Evolutionary conservation across 768 basidiomycete genomes (phyloP).

Genomic region (Antrodiella citrinella): DNA sequence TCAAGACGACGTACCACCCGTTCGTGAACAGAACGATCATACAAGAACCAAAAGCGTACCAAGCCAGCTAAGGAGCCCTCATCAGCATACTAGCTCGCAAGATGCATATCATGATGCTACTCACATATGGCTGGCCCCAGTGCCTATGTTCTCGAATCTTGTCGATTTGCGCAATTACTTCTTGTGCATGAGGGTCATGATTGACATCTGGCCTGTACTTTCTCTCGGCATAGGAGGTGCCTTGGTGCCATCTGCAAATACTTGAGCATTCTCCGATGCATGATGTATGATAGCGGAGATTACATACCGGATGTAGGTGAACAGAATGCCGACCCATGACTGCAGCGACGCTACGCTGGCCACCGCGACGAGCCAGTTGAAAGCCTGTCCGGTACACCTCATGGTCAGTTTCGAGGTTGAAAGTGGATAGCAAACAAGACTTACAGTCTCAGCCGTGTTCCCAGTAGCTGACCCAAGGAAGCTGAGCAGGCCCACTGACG

Average conservation of each 20-base stretch:
- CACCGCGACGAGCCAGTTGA: conserved; percentile 14
- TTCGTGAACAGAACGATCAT: conserved; percentile 19
- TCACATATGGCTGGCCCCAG: conserved; percentile 19
- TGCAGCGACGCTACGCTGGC: conserved; percentile 19
- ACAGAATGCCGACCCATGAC: conserved; percentile 20
- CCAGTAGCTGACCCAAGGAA: conserved; percentile 4
- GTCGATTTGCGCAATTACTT: conserved; percentile 10
- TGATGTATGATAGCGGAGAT: not conserved
- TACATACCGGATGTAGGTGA: conserved; percentile 18
- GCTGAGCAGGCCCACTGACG: conserved; percentile 6
- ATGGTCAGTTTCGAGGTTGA: too few relatives aligned
- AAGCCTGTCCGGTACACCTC: conserved; percentile 10
- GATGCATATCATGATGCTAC: not conserved
- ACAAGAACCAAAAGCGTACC: conserved; percentile 19
- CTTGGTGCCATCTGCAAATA: conserved; percentile 16
- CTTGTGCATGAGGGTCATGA: conserved; percentile 1
- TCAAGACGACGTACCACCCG: conserved; percentile 13
- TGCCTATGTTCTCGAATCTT: conserved; percentile 17
- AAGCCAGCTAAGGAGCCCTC: conserved; percentile 14
- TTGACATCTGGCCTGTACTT: conserved; percentile 3
- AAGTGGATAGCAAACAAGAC: too few relatives aligned
- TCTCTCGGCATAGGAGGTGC: conserved; percentile 17
- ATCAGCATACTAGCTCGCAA: not conserved
- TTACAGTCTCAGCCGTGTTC: conserved; percentile 1
- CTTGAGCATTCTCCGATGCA: too few relatives aligned